Percentiles rank a stretch among this genome's conserved stretches.
Conservation (phyloP, 345 rosid genomes). For the Melaleuca quinquenervia region DNA sequence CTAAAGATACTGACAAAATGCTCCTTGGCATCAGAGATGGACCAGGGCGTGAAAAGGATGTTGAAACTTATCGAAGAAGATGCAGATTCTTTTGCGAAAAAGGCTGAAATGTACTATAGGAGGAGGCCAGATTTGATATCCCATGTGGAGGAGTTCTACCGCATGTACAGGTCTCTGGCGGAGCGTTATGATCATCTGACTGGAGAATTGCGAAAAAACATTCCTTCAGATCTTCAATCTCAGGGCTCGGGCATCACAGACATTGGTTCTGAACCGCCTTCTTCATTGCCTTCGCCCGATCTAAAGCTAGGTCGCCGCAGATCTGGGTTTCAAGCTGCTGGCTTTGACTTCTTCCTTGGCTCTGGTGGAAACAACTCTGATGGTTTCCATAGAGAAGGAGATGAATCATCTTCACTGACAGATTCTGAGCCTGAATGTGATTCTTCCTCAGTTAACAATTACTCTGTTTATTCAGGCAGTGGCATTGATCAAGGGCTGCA, state of each 20-base stretch:
- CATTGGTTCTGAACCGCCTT: constrained; percentile 18
- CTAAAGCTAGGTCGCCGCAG: constrained; percentile 25
- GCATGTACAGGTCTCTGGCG: constrained; percentile 73
- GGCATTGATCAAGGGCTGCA: constrained; percentile 35
- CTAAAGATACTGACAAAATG: not conserved
- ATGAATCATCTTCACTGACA: constrained; percentile 49
- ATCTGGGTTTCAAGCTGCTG: constrained; percentile 50
- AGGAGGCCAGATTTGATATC: constrained; percentile 71
- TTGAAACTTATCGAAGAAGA: constrained; percentile 79
- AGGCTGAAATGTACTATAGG: constrained; percentile 81
- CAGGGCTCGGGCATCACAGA: constrained; percentile 47
- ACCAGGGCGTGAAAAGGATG: constrained; percentile 65
- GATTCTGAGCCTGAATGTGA: constrained; percentile 73
- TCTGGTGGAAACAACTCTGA: constrained; percentile 45
- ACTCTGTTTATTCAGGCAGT: constrained; percentile 28
- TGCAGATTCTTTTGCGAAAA: constrained; percentile 82
- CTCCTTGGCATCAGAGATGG: constrained; percentile 54
- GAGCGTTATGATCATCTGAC: constrained; percentile 84
- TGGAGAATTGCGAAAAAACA: constrained; percentile 50
- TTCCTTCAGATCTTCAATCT: constrained; percentile 43
- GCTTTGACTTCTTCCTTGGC: constrained; percentile 57
- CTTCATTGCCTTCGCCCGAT: constrained; percentile 39
- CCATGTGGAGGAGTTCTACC: constrained; percentile 70
- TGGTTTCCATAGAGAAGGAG: constrained; percentile 44
- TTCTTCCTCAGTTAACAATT: constrained; percentile 60